phyloP scores from a whole-genome alignment of 1,284 basidiomycete genomes.

The Ganoderma boninense region DNA sequence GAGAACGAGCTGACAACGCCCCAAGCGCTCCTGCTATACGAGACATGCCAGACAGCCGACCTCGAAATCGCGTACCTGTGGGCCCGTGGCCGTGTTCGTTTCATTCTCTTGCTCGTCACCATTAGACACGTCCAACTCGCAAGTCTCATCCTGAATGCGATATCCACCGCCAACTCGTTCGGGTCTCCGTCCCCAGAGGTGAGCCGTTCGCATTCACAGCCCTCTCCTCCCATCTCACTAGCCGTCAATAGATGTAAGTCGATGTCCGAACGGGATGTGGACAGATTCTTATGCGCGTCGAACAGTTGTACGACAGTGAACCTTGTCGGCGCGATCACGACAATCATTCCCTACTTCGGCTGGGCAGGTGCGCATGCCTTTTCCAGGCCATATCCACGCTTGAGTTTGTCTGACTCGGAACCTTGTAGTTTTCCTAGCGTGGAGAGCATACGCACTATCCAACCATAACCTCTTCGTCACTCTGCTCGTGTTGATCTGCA shows the following conservation, averaged over 20 bases:
- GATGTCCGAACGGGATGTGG: too few relatives aligned
- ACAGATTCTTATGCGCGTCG: background rate
- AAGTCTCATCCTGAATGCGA: background rate
- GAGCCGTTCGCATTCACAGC: background rate
- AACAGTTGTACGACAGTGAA: background rate
- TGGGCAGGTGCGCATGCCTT: background rate
- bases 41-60: background rate
- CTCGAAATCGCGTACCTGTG: background rate
- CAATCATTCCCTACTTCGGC: background rate
- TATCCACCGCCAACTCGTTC: background rate
- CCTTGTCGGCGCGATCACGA: background rate
- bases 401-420: background rate
- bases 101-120: background rate
- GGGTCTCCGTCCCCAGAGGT: background rate
- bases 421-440: background rate
- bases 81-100: background rate
- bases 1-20: background rate
- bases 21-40: conserved; percentile 2
- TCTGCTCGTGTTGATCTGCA: background rate
- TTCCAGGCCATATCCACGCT: too few relatives aligned
- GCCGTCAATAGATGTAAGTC: background rate
- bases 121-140: conserved; percentile 10
- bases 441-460: conserved; percentile 7
- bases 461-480: background rate
- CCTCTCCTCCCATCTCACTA: background rate